A percentile compares a stretch with the other conserved stretches of the same genome.
Evolutionary conservation across 768 basidiomycete species (phyloP).

Genomic region (Collybiopsis luxurians): DNA sequence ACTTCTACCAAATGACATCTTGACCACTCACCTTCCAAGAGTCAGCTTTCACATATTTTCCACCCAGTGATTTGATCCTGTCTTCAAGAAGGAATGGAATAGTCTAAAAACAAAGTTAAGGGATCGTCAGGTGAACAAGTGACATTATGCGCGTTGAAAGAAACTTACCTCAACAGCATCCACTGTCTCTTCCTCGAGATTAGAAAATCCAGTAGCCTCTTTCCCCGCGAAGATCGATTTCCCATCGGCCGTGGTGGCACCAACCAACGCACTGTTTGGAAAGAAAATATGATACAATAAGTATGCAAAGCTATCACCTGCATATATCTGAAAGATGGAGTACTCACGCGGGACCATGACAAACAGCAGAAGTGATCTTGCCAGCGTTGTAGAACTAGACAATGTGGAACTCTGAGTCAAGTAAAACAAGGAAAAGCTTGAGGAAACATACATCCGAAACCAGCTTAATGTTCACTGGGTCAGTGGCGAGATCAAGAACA

Average conservation of each 20-base stretch:
- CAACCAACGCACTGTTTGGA: constrained; percentile 66
- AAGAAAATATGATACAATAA: too few species aligned
- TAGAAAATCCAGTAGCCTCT: constrained; percentile 65
- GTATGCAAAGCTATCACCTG: too few species aligned
- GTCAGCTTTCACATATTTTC: constrained; percentile 22
- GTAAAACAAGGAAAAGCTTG: too few species aligned
- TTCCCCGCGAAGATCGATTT: constrained; percentile 65
- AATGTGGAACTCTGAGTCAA: too few species aligned
- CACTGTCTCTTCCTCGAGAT: constrained; percentile 64
- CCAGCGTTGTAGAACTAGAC: constrained; percentile 62
- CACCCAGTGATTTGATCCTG: constrained; percentile 62
- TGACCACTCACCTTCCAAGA: too few species aligned
- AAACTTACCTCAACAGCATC: constrained; percentile 40
- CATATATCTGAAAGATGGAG: background rate
- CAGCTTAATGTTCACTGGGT: constrained; percentile 53
- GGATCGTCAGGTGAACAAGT: background rate
- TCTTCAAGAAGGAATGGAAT: constrained; percentile 74
- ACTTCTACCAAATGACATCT: too few species aligned
- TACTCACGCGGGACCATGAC: constrained; percentile 77
- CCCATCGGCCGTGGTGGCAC: constrained; percentile 49
- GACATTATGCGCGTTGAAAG: background rate
- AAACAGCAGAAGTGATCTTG: constrained; percentile 71
- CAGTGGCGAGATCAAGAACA: constrained; percentile 63
- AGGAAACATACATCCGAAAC: constrained; percentile 46
- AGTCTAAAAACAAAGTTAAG: constrained; percentile 3